phyloP scores from a whole-genome alignment of 2,329 filamentous ascomycete genomes.

The Colletotrichum neosansevieriae region DNA sequence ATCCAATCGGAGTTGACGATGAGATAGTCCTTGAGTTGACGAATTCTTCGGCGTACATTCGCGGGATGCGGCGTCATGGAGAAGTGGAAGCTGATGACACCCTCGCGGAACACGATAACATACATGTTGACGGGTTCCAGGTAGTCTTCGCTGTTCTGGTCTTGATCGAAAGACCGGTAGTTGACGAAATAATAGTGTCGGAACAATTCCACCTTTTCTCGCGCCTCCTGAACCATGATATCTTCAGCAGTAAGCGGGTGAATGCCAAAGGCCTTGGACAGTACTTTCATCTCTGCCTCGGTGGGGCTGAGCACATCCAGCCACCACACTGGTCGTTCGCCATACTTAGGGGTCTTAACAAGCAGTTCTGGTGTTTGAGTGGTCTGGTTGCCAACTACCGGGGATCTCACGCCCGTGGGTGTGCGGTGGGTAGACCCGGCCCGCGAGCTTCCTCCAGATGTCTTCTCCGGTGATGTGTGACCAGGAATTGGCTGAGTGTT shows the following conservation, averaged over 20 bases:
- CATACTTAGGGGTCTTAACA: constrained; percentile 68
- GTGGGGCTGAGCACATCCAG: constrained; percentile 92
- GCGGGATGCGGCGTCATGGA: constrained; percentile 95
- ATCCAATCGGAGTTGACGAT: constrained; percentile 97
- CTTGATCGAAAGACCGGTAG: constrained; percentile 97
- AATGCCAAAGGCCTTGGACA: constrained; percentile 93
- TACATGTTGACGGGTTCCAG: constrained; percentile 98
- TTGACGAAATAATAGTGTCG: constrained; percentile 99
- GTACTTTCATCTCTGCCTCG: constrained; percentile 93
- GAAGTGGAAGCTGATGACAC: constrained; percentile 96
- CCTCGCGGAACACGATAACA: constrained; percentile 94
- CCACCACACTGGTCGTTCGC: constrained; percentile 95
- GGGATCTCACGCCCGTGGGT: constrained; percentile 58
- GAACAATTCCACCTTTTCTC: constrained; percentile 98
- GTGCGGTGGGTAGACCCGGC: constrained; percentile 61
- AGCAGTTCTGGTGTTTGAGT: constrained; percentile 48
- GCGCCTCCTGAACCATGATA: constrained; percentile 96
- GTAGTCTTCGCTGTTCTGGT: constrained; percentile 88
- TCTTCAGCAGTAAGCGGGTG: constrained; percentile 96
- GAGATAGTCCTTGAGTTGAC: constrained; percentile 93
- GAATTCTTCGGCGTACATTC: constrained; percentile 92
- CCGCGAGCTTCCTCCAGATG: constrained; percentile 47
- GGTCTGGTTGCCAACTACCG: constrained; percentile 45
- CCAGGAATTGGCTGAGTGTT: constrained; percentile 44
- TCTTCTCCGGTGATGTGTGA: constrained; percentile 48